Conservation (phyloP, 2,329 filamentous ascomycete species). For the Exophiala sp. region DNA sequence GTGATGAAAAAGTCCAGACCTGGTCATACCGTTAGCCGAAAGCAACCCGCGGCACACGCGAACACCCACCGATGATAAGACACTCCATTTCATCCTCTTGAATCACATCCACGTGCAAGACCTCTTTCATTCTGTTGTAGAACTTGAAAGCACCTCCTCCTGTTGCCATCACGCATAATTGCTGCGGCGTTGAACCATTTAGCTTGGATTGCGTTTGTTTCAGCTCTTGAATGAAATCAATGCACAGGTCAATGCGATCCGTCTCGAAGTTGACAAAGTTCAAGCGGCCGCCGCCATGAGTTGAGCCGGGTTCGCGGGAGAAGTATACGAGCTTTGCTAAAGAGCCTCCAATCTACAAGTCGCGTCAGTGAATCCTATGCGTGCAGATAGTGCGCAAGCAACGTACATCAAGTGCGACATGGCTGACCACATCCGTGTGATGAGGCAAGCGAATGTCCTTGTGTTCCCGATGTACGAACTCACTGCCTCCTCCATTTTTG, state of each 20-base stretch:
- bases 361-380: neutral
- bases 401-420: slow-evolving; percentile 92
- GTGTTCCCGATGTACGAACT: slow-evolving; percentile 66
- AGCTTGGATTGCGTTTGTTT: slow-evolving; percentile 75
- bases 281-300: slow-evolving; percentile 78
- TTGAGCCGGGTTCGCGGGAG: slow-evolving; percentile 76
- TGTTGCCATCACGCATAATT: slow-evolving; percentile 90
- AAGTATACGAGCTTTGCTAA: slow-evolving; percentile 97
- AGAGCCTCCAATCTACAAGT: slow-evolving; percentile 79
- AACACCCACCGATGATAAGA: slow-evolving; percentile 72
- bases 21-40: slow-evolving; percentile 34
- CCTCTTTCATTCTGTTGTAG: slow-evolving; percentile 83
- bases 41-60: neutral
- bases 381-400: slow-evolving; percentile 3
- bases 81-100: slow-evolving; percentile 99
- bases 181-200: slow-evolving; percentile 67
- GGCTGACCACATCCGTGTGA: slow-evolving; percentile 90
- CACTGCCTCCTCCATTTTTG: slow-evolving; percentile 37
- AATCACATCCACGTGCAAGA: slow-evolving; percentile 74
- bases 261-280: slow-evolving; percentile 98
- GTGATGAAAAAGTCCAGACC: slow-evolving; percentile 98
- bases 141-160: slow-evolving; percentile 96
- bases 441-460: slow-evolving; percentile 95
- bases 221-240: slow-evolving; percentile 83
- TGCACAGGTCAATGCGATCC: slow-evolving; percentile 86